phyloP scores from a whole-genome alignment of 306 rosid genomes.

The Cucurbita maxima region DNA sequence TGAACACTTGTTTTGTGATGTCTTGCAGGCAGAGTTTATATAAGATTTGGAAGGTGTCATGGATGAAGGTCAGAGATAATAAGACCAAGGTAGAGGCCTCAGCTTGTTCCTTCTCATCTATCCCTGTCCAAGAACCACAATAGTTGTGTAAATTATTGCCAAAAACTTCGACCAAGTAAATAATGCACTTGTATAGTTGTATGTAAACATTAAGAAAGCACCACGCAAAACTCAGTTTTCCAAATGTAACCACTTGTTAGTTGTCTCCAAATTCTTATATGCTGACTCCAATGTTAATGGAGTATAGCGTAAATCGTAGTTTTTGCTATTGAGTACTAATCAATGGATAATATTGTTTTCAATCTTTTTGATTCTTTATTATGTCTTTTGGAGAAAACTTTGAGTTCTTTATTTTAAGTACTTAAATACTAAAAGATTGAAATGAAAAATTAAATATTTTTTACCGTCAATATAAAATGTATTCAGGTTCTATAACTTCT shows the following conservation, averaged over 20 bases:
- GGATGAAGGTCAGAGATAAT: slow-evolving; percentile 31
- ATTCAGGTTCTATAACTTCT: too few relatives aligned
- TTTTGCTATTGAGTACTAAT: neutral
- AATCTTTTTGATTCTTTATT: too few relatives aligned
- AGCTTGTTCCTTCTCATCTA: slow-evolving; percentile 25
- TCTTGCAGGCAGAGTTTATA: slow-evolving; percentile 50
- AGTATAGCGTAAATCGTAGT: neutral
- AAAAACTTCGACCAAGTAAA: neutral
- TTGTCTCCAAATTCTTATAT: neutral
- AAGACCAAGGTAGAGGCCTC: slow-evolving; percentile 21
- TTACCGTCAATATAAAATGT: too few relatives aligned
- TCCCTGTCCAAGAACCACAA: slow-evolving; percentile 26
- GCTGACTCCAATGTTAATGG: neutral
- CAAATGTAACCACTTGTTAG: neutral
- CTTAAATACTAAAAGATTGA: too few relatives aligned
- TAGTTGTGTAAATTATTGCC: slow-evolving; percentile 3
- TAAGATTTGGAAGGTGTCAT: slow-evolving; percentile 46
- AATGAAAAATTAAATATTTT: too few relatives aligned
- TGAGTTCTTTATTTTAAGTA: too few relatives aligned
- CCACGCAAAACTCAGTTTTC: neutral
- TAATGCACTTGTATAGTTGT: neutral
- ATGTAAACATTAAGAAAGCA: neutral
- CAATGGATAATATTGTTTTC: too few relatives aligned
- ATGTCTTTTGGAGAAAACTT: too few relatives aligned
- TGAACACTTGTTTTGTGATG: neutral